These are phyloP conservation scores for Diaporthe longicolla DNA, from an alignment of 2,329 filamentous ascomycete genomes.

Conservation along the genomic window DNA sequence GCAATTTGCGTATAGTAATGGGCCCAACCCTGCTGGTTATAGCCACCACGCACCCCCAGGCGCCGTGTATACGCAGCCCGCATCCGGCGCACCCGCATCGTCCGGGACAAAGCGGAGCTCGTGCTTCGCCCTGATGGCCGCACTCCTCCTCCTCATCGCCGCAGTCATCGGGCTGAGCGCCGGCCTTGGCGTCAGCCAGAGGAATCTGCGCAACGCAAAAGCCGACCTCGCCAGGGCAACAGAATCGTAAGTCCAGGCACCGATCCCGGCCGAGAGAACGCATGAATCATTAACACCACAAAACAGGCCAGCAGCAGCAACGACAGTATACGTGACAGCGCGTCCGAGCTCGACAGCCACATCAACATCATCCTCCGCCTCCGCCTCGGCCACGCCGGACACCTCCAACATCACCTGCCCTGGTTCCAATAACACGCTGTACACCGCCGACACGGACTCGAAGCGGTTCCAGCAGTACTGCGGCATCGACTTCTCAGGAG, in stretches of 20 bases:
- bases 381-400: slow-evolving; percentile 39
- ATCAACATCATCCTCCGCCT: slow-evolving; percentile 36
- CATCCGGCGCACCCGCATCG: slow-evolving; percentile 23
- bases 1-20: slow-evolving; percentile 1
- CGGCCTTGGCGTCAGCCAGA: slow-evolving; percentile 49
- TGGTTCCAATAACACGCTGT: slow-evolving; percentile 47
- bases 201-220: slow-evolving; percentile 45
- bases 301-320: slow-evolving; percentile 27
- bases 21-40: background rate
- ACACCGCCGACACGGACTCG: slow-evolving; percentile 44
- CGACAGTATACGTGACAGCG: slow-evolving; percentile 28
- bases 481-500: slow-evolving; percentile 48
- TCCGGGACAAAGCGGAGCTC: slow-evolving; percentile 45
- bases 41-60: background rate
- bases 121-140: slow-evolving; percentile 42
- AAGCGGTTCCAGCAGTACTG: slow-evolving; percentile 48
- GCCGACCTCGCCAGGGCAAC: slow-evolving; percentile 42
- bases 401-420: slow-evolving; percentile 44
- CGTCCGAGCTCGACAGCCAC: slow-evolving; percentile 38
- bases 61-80: slow-evolving; percentile 23
- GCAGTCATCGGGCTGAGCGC: slow-evolving; percentile 49
- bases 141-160: slow-evolving; percentile 44
- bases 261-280: background rate
- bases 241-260: slow-evolving; percentile 2
- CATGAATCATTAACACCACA: background rate